These are phyloP conservation scores for Gonium pectorale DNA, from an alignment of 139 green algal genomes.

Conservation along the genomic window DNA sequence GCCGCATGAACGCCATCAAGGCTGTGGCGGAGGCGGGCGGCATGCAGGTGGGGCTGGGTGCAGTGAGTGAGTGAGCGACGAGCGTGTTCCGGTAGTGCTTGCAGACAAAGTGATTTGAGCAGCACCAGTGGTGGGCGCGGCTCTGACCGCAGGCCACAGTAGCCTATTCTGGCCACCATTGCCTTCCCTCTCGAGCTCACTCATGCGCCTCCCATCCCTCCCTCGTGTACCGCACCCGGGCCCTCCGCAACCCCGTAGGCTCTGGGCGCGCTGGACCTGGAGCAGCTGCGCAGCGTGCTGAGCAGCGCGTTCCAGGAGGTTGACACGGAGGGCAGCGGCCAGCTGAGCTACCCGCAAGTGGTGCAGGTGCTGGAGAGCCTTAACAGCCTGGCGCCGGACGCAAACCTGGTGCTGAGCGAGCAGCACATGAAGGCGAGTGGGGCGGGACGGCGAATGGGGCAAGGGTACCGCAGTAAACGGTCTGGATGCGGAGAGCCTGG, in stretches of 20 bases:
- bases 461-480: too few species aligned
- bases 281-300: constrained; percentile 40
- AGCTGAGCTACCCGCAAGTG: constrained; percentile 45
- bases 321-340: constrained; percentile 37
- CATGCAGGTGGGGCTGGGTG: constrained; percentile 31
- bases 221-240: too few species aligned
- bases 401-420: constrained; percentile 29
- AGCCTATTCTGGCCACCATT: too few species aligned
- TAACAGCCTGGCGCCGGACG: constrained; percentile 41
- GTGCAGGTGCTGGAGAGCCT: constrained; percentile 49
- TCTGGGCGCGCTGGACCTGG: constrained; percentile 53
- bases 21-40: constrained; percentile 45
- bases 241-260: constrained; percentile 13
- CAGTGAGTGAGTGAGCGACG: background rate
- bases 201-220: background rate
- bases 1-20: constrained; percentile 55
- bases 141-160: too few species aligned
- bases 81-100: too few species aligned
- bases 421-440: constrained; percentile 49
- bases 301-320: constrained; percentile 39
- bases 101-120: too few species aligned
- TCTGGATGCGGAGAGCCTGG: too few species aligned
- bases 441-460: too few species aligned
- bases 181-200: too few species aligned
- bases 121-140: too few species aligned